These are phyloP conservation scores for Verticillium tricorpus DNA, from an alignment of 2,329 filamentous ascomycete species.

Conservation along the genomic window DNA sequence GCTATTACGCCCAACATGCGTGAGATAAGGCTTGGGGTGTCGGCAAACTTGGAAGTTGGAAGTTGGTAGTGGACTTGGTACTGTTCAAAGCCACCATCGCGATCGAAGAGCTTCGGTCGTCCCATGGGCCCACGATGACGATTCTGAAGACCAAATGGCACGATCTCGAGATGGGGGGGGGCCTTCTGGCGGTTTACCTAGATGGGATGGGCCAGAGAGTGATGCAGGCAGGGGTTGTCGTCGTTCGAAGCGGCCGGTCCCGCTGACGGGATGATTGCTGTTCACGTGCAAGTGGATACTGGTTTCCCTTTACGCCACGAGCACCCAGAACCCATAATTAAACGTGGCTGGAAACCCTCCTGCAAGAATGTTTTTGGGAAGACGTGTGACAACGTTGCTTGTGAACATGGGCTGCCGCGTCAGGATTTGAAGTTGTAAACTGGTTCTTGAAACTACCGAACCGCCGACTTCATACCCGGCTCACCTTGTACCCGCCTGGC, in stretches of 20 bases:
- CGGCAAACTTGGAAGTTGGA: background rate
- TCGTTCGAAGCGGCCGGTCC: background rate
- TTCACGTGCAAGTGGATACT: background rate
- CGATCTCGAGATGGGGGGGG: background rate
- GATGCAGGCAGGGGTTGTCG: background rate
- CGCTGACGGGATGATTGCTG: background rate
- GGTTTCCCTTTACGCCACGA: background rate
- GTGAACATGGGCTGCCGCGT: too few species aligned
- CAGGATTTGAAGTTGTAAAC: too few species aligned
- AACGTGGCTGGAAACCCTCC: too few species aligned
- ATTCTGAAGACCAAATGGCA: background rate
- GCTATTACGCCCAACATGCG: too few species aligned
- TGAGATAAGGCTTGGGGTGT: background rate
- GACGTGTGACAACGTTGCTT: too few species aligned
- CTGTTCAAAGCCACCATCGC: too few species aligned
- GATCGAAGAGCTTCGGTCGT: too few species aligned
- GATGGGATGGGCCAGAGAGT: background rate
- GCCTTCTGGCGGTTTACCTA: background rate
- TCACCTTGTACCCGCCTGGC: conserved; percentile 3
- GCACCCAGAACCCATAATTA: too few species aligned
- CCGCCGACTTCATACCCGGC: background rate
- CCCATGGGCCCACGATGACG: background rate
- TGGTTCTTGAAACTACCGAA: too few species aligned
- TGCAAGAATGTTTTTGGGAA: too few species aligned
- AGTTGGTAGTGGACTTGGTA: background rate